Conservation (phyloP, 257 asterid genomes). For the Solanum pinnatisectum region DNA sequence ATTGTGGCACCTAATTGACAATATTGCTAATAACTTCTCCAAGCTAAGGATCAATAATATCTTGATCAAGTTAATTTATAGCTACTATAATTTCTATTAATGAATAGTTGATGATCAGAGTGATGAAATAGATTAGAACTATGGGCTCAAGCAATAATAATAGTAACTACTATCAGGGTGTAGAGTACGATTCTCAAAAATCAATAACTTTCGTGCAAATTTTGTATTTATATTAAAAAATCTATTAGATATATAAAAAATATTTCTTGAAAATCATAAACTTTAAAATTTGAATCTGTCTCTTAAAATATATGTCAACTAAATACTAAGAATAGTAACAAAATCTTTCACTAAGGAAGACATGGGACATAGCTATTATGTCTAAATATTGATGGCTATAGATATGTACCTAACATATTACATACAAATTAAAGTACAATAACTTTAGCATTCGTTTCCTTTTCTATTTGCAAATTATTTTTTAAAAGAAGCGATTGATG, state of each 20-base stretch:
- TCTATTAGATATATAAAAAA: too few relatives aligned
- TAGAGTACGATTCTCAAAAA: accelerated
- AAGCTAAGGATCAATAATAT: not conserved
- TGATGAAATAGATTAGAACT: not conserved
- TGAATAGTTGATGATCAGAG: not conserved
- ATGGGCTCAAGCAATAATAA: not conserved
- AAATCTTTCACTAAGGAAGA: not conserved
- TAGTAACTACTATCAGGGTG: not conserved
- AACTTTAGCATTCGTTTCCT: not conserved
- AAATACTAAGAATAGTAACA: not conserved
- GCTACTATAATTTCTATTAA: not conserved
- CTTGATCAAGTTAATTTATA: not conserved
- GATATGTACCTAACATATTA: not conserved
- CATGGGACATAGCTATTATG: not conserved
- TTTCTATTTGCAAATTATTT: not conserved
- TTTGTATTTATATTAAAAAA: too few relatives aligned
- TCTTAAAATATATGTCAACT: not conserved
- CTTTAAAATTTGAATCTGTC: too few relatives aligned
- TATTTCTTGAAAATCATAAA: not conserved
- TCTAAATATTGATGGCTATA: not conserved
- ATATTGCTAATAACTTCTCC: not conserved
- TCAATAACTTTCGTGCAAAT: not conserved
- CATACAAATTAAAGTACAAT: not conserved
- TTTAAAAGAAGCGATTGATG: not conserved
- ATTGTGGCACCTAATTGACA: not conserved